Evolutionary conservation across 2,329 filamentous ascomycete genomes (phyloP).

Genomic region (Dactylellina cionopaga): DNA sequence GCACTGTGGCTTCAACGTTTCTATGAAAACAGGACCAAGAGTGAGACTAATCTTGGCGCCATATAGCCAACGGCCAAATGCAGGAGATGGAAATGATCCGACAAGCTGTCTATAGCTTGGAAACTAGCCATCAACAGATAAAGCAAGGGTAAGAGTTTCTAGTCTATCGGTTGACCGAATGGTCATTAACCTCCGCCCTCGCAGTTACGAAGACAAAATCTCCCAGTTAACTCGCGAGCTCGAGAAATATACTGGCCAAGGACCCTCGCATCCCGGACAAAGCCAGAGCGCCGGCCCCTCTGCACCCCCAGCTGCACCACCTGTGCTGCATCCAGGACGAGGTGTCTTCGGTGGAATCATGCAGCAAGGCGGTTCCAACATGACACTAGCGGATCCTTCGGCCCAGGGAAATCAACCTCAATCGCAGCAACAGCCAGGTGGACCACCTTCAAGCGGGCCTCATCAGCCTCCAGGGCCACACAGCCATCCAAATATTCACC

Average conservation of each 20-base stretch:
- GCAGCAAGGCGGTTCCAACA: constrained; percentile 82
- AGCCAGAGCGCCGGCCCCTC: constrained; percentile 81
- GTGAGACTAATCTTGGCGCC: constrained; percentile 55
- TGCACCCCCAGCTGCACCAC: constrained; percentile 76
- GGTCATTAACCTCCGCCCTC: constrained; percentile 5
- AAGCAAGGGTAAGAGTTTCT: constrained; percentile 80
- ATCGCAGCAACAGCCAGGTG: constrained; percentile 67
- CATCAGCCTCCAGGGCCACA: constrained; percentile 61
- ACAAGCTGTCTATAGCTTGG: constrained; percentile 91
- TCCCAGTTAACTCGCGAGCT: constrained; percentile 86
- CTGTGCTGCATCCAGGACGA: constrained; percentile 82
- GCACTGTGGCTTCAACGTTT: not conserved
- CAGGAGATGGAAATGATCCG: constrained; percentile 95
- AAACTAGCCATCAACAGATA: constrained; percentile 85
- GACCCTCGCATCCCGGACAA: constrained; percentile 64
- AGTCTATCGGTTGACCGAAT: not conserved
- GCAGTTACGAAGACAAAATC: constrained; percentile 93
- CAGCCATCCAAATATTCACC: constrained; percentile 71
- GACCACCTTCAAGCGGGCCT: constrained; percentile 71
- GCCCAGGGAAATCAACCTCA: constrained; percentile 70
- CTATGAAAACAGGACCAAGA: not conserved
- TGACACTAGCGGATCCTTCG: constrained; percentile 79
- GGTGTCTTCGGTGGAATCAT: constrained; percentile 97
- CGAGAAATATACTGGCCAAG: constrained; percentile 72
- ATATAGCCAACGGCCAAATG: constrained; percentile 83